phyloP scores from a whole-genome alignment of 306 rosid species.

The Oemleria cerasiformis region DNA sequence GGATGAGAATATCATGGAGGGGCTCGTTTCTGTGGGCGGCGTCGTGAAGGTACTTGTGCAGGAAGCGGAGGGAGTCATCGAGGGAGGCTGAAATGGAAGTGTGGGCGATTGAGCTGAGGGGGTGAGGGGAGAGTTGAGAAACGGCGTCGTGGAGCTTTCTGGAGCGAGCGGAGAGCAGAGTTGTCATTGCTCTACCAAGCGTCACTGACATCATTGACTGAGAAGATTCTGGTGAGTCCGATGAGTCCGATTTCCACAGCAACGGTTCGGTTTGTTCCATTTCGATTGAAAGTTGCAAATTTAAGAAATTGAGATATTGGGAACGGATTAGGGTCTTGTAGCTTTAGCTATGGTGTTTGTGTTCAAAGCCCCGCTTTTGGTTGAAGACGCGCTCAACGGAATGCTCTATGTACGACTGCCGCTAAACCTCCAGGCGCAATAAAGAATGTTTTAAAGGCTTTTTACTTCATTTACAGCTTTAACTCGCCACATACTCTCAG shows the following conservation, averaged over 20 bases:
- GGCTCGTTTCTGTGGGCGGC: constrained; percentile 40
- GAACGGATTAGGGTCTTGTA: background rate
- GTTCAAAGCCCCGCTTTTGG: background rate
- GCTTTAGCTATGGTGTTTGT: background rate
- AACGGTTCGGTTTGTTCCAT: background rate
- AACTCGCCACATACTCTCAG: no score
- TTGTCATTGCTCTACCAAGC: constrained; percentile 54
- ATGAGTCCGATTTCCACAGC: constrained; percentile 43
- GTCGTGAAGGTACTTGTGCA: constrained; percentile 62
- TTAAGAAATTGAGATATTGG: background rate
- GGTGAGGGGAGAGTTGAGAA: constrained; percentile 45
- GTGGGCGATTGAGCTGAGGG: constrained; percentile 28
- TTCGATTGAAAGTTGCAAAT: background rate
- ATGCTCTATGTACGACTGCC: no score
- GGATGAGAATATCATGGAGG: constrained; percentile 55
- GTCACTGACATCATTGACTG: constrained; percentile 61
- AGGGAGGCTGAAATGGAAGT: constrained; percentile 14
- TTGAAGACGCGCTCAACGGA: no score
- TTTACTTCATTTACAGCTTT: no score
- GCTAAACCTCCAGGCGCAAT: no score
- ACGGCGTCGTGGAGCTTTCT: constrained; percentile 67
- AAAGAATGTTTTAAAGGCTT: no score
- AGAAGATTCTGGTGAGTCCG: constrained; percentile 19
- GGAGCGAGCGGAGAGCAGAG: constrained; percentile 65
- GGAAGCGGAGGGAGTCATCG: constrained; percentile 68